Conservation (phyloP, 768 basidiomycete species). For the Gyrodon lividus region DNA sequence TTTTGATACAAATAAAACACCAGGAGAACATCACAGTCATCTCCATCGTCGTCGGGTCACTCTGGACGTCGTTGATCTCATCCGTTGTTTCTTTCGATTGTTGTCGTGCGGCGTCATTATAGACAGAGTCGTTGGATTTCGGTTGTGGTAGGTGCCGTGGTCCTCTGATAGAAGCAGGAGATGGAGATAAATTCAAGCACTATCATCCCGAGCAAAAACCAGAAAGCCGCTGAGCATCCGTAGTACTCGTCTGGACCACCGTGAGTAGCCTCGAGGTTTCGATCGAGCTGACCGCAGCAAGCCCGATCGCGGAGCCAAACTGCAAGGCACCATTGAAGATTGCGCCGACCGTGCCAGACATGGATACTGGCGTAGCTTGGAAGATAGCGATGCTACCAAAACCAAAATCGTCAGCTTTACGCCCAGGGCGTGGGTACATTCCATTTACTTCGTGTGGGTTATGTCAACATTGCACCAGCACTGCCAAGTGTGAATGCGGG, state of each 20-base stretch:
- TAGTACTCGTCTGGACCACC: constrained; percentile 33
- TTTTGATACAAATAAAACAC: too few relatives aligned
- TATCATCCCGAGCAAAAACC: constrained; percentile 42
- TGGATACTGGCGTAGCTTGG: constrained; percentile 44
- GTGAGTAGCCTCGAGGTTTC: constrained; percentile 37
- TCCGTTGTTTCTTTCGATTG: neutral
- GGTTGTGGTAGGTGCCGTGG: constrained; percentile 8
- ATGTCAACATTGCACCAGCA: constrained; percentile 44
- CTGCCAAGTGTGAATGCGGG: constrained; percentile 51
- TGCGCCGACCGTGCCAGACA: constrained; percentile 55
- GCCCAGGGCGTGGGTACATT: neutral
- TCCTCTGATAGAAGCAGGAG: constrained; percentile 34
- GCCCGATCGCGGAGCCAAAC: constrained; percentile 49
- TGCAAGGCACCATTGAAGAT: constrained; percentile 56
- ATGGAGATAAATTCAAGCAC: constrained; percentile 32
- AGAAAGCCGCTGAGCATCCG: constrained; percentile 46
- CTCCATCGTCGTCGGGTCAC: neutral
- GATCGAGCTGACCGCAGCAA: constrained; percentile 49
- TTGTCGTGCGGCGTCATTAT: neutral
- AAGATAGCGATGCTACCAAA: constrained; percentile 48
- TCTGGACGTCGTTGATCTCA: neutral
- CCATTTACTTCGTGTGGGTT: constrained; percentile 48
- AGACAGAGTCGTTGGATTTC: neutral
- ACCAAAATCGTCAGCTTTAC: neutral
- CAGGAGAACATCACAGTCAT: constrained; percentile 18